A percentile compares a stretch with the other conserved stretches of the same genome.
Conservation (phyloP, 164 flowering plant species). For the Liriodendron chinense region DNA sequence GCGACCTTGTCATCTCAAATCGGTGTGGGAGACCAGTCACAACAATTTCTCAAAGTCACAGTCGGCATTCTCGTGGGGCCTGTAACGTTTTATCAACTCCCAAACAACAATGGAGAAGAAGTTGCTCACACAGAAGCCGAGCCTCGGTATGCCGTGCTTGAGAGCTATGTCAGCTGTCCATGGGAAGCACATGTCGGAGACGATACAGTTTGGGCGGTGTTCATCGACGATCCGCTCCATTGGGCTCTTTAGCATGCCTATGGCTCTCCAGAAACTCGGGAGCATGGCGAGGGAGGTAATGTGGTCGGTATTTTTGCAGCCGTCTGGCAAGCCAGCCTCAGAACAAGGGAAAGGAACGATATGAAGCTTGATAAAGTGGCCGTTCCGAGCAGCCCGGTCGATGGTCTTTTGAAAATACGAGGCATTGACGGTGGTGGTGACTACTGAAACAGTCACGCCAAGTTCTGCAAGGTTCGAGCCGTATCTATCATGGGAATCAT, state of each 20-base stretch:
- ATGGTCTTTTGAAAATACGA: conserved; percentile 17
- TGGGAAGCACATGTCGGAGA: conserved; percentile 35
- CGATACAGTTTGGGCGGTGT: conserved; percentile 26
- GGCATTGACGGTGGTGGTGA: conserved; percentile 53
- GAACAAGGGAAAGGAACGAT: conserved; percentile 15
- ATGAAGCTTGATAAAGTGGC: conserved; percentile 19
- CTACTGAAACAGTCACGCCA: conserved; percentile 34
- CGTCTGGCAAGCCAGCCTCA: conserved; percentile 8
- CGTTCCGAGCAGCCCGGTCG: conserved; percentile 17
- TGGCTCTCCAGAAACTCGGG: conserved; percentile 17
- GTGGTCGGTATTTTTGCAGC: conserved; percentile 5
- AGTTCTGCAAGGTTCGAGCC: conserved; percentile 40
- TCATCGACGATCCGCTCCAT: conserved; percentile 26
- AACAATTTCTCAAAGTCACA: conserved; percentile 14
- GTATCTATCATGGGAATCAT: conserved; percentile 54
- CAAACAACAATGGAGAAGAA: conserved; percentile 21
- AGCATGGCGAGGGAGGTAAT: conserved; percentile 7
- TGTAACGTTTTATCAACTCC: conserved; percentile 2
- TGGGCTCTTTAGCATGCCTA: conserved; percentile 21
- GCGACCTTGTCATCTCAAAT: conserved; percentile 19
- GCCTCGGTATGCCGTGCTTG: conserved; percentile 28
- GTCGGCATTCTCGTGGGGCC: conserved; percentile 11
- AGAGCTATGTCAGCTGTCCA: conserved; percentile 29
- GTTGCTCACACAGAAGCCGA: conserved; percentile 24
- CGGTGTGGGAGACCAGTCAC: conserved; percentile 27